Conservation (phyloP, 257 asterid species). For the Forsythia suspensa region DNA sequence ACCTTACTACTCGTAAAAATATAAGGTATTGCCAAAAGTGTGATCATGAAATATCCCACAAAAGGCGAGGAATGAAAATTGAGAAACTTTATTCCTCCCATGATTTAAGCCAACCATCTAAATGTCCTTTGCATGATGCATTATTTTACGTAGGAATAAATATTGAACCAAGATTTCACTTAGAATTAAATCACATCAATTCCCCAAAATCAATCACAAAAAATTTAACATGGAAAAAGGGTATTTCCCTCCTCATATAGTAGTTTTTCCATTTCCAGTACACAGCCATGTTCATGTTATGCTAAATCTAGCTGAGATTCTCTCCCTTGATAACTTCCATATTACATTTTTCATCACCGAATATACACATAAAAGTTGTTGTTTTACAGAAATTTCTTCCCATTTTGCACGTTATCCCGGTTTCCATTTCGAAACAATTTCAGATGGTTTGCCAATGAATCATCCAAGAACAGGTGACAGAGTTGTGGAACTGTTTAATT, state of each 20-base stretch:
- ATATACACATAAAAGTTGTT: conserved; percentile 20
- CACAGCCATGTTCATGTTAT: conserved; percentile 38
- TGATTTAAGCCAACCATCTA: neutral
- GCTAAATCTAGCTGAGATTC: conserved; percentile 38
- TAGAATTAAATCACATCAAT: neutral
- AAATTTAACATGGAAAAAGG: neutral
- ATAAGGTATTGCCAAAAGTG: too few relatives aligned
- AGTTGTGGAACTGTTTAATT: conserved; percentile 22
- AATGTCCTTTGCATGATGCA: neutral
- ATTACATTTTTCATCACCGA: conserved; percentile 28
- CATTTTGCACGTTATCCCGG: conserved; percentile 21
- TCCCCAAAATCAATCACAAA: neutral
- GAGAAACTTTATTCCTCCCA: neutral
- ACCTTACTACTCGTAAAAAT: too few relatives aligned
- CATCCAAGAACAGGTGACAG: conserved; percentile 36
- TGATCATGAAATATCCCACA: too few relatives aligned
- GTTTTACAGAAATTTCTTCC: conserved; percentile 11
- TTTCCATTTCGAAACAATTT: conserved; percentile 21
- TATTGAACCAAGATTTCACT: neutral
- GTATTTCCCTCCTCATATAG: conserved; percentile 9
- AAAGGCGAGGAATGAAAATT: too few relatives aligned
- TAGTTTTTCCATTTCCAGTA: conserved; percentile 31
- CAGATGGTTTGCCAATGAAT: conserved; percentile 26
- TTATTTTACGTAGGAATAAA: neutral
- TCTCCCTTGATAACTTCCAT: conserved; percentile 19